Conservation (phyloP, 1,284 basidiomycete genomes). For the Cystobasidium pallidum region DNA sequence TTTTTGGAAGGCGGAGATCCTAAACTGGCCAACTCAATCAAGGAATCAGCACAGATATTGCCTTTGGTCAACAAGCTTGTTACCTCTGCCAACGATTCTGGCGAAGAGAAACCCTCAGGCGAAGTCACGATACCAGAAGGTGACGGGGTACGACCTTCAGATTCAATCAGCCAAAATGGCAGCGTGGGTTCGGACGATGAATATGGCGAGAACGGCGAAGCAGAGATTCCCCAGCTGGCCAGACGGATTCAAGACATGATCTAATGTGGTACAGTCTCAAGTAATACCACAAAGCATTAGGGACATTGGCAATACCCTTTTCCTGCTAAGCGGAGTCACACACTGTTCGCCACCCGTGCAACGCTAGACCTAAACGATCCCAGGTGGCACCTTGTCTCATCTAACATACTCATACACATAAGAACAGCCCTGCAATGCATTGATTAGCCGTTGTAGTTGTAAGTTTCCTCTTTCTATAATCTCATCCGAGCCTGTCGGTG, state of each 20-base stretch:
- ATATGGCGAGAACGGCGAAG: conserved; percentile 73
- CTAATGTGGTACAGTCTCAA: too few species aligned
- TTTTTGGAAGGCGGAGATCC: conserved; percentile 91
- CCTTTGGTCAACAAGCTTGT: conserved; percentile 81
- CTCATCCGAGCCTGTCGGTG: not conserved
- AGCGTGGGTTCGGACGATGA: conserved; percentile 59
- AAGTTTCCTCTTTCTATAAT: conserved; percentile 5
- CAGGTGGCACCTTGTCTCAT: not conserved
- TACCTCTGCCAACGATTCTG: conserved; percentile 69
- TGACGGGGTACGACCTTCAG: conserved; percentile 60
- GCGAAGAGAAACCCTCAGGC: conserved; percentile 61
- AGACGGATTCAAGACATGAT: conserved; percentile 42
- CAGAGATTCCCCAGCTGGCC: conserved; percentile 41
- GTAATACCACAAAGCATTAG: too few species aligned
- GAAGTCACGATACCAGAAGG: conserved; percentile 47
- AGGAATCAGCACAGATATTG: conserved; percentile 74
- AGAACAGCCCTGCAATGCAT: conserved; percentile 3
- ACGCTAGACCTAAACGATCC: too few species aligned
- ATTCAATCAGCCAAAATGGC: conserved; percentile 77
- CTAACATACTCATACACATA: conserved; percentile 6
- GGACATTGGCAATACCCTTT: too few species aligned
- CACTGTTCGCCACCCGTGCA: too few species aligned
- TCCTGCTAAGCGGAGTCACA: too few species aligned
- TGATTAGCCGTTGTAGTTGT: conserved; percentile 13
- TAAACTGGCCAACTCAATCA: conserved; percentile 86